These are phyloP conservation scores for Arabidopsis arenosa DNA, from an alignment of 345 rosid species.

Conservation along the genomic window DNA sequence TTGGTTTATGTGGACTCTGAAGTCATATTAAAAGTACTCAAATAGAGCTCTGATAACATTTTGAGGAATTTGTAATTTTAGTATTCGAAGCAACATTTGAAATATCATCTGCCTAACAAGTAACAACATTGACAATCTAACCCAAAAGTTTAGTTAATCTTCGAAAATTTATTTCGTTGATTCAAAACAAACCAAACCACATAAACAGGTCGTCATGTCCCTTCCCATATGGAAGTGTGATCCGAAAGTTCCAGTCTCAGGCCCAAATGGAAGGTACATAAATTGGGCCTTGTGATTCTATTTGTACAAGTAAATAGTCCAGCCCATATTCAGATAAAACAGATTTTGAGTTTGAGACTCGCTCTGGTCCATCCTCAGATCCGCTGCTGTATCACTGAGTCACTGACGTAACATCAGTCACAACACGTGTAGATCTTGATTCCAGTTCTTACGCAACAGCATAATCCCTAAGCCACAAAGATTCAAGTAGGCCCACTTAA, in stretches of 20 bases:
- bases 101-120: background rate
- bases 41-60: background rate
- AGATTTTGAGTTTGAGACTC: constrained; percentile 2
- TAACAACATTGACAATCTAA: background rate
- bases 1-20: background rate
- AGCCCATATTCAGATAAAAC: constrained; percentile 8
- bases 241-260: background rate
- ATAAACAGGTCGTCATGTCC: background rate
- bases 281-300: constrained; percentile 9
- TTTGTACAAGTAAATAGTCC: background rate
- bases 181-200: background rate
- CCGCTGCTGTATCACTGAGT: constrained; percentile 13
- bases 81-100: background rate
- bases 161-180: background rate
- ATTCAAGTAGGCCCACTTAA: constrained; percentile 55
- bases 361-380: constrained; percentile 22
- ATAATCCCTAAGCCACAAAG: constrained; percentile 55
- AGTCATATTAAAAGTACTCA: background rate
- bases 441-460: constrained; percentile 49
- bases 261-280: constrained; percentile 4
- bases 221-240: too few species aligned
- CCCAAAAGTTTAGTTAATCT: background rate
- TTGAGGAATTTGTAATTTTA: background rate
- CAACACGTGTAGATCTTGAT: constrained; percentile 38
- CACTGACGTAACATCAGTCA: constrained; percentile 6